Evolutionary conservation across 2,329 filamentous ascomycete genomes (phyloP).

Genomic region (Penicillium verrucosum): DNA sequence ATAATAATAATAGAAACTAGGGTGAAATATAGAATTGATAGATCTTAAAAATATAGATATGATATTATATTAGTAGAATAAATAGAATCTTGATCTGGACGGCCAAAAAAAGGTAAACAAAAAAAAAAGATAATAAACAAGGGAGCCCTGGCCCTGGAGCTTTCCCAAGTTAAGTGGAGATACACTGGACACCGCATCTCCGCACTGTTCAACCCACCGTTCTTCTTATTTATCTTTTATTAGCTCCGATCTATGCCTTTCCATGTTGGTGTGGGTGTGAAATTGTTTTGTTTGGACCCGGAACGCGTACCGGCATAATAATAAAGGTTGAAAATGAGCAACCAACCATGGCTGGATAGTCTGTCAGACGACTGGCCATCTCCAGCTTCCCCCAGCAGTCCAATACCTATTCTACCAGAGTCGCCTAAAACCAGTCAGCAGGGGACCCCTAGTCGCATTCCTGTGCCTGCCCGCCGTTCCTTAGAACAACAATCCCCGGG

Average conservation of each 20-base stretch:
- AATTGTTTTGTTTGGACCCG: constrained; percentile 1
- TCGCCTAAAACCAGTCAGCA: constrained; percentile 28
- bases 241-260: constrained; percentile 7
- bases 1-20: neutral
- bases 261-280: neutral
- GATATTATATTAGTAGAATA: neutral
- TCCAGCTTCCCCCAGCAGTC: constrained; percentile 37
- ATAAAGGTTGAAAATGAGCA: constrained; percentile 30
- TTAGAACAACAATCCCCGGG: constrained; percentile 28
- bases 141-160: constrained; percentile 1
- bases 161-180: constrained; percentile 4
- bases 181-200: constrained; percentile 4
- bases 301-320: constrained; percentile 15
- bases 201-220: constrained; percentile 8
- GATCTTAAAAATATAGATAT: neutral
- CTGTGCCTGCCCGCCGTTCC: constrained; percentile 35
- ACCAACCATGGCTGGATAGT: constrained; percentile 44
- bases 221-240: neutral
- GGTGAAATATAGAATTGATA: neutral
- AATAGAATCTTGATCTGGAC: neutral
- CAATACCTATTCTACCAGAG: constrained; percentile 25
- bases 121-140: constrained; percentile 7
- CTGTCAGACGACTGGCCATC: constrained; percentile 46
- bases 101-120: constrained; percentile 1
- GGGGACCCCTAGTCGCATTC: constrained; percentile 40